These are phyloP conservation scores for Rhizopogon sp. DNA, from an alignment of 768 basidiomycete species.

Conservation along the genomic window DNA sequence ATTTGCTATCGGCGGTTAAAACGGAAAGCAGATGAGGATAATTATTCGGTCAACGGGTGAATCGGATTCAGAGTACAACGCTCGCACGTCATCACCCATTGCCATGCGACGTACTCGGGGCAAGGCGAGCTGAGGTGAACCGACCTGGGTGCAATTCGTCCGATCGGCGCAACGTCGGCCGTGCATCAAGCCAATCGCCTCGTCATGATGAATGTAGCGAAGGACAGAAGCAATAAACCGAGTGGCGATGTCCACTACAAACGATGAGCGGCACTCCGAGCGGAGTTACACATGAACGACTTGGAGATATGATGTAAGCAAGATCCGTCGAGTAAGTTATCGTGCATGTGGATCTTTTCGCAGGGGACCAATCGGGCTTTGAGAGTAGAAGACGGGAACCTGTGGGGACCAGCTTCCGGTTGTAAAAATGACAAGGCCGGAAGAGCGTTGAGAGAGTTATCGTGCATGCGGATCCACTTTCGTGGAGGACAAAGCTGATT, in stretches of 20 bases:
- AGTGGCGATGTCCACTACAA: not conserved
- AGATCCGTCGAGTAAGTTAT: not conserved
- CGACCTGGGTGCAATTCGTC: not conserved
- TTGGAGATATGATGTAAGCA: no score
- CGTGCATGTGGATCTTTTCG: no score
- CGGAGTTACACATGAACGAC: not conserved
- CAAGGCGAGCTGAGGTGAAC: slow-evolving; percentile 6
- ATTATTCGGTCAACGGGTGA: not conserved
- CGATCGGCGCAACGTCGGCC: not conserved
- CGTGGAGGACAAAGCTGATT: no score
- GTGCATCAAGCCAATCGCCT: no score
- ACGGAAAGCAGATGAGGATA: not conserved
- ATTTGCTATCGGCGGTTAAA: not conserved
- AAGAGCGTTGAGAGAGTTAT: no score
- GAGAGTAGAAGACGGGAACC: no score
- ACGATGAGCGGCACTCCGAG: not conserved
- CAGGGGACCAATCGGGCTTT: no score
- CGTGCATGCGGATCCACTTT: no score
- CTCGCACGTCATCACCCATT: slow-evolving; percentile 21
- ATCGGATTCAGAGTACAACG: slow-evolving; percentile 29
- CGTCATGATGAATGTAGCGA: not conserved
- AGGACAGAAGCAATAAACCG: not conserved
- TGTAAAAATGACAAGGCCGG: no score
- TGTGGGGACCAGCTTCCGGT: no score
- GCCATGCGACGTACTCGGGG: slow-evolving; percentile 4